These are phyloP conservation scores for Chlorella variabilis DNA, from an alignment of 163 green algal genomes.

Conservation along the genomic window DNA sequence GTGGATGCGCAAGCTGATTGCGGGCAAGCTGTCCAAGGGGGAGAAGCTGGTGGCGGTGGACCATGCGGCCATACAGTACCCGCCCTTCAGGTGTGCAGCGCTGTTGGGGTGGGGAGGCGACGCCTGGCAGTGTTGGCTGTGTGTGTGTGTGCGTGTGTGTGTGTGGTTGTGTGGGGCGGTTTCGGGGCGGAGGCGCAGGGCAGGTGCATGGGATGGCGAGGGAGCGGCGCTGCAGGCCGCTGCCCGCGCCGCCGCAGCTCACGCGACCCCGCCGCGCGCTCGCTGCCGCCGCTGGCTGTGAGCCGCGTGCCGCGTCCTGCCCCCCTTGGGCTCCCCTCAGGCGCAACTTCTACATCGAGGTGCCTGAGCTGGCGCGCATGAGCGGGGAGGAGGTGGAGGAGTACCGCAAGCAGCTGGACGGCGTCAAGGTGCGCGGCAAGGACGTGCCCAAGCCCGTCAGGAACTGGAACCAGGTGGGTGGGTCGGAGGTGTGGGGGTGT, in stretches of 20 bases:
- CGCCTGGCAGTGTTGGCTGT: no score
- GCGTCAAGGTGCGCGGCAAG: constrained; percentile 90
- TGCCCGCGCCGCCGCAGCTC: no score
- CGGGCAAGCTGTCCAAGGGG: constrained; percentile 87
- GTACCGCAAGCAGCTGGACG: constrained; percentile 84
- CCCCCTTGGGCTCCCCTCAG: no score
- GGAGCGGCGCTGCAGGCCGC: no score
- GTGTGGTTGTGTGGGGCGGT: no score
- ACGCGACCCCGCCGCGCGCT: no score
- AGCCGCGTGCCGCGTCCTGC: no score
- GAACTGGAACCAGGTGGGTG: constrained; percentile 86
- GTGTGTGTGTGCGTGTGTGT: no score
- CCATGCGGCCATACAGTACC: constrained; percentile 87
- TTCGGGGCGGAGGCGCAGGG: no score
- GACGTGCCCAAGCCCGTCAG: constrained; percentile 88
- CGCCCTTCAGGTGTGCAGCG: constrained; percentile 69
- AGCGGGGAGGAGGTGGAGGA: constrained; percentile 76
- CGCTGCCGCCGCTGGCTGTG: no score
- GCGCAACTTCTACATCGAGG: constrained; percentile 95
- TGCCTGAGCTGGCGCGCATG: constrained; percentile 81
- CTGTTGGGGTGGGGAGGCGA: neutral
- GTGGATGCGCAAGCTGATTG: constrained; percentile 71
- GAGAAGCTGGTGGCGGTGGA: constrained; percentile 89
- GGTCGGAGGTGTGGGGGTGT: neutral
- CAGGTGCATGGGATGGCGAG: no score